Evolutionary conservation across 179 eudicot genomes (phyloP).

Genomic region (Camellia oleifera): DNA sequence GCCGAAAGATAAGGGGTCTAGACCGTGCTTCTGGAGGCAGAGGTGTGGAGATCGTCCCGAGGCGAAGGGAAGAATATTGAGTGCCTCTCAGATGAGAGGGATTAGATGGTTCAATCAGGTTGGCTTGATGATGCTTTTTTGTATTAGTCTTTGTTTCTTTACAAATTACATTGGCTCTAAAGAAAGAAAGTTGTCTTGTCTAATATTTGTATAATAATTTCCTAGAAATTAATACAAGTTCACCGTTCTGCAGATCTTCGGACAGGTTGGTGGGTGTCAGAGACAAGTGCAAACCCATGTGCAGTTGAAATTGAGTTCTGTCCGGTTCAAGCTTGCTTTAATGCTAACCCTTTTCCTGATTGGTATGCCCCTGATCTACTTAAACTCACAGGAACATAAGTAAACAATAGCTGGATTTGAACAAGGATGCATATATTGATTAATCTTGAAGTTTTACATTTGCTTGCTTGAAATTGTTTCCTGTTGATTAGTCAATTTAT

Average conservation of each 20-base stretch:
- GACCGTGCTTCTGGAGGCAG: constrained; percentile 21
- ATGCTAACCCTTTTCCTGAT: constrained; percentile 58
- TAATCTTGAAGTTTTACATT: background rate
- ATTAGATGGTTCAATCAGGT: constrained; percentile 62
- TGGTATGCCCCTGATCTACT: constrained; percentile 47
- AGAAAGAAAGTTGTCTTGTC: background rate
- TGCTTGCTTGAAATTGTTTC: background rate
- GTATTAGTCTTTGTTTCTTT: background rate
- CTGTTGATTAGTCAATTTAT: background rate
- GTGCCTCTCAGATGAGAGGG: constrained; percentile 30
- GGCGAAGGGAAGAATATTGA: constrained; percentile 28
- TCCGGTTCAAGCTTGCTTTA: constrained; percentile 48
- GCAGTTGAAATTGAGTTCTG: constrained; percentile 37
- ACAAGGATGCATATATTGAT: background rate
- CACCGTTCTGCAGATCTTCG: constrained; percentile 41
- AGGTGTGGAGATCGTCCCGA: constrained; percentile 22
- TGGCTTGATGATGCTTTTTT: constrained; percentile 11
- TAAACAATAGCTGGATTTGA: background rate
- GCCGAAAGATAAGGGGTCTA: constrained; percentile 69
- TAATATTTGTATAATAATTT: background rate
- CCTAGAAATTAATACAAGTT: constrained; percentile 6
- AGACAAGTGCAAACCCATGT: constrained; percentile 39
- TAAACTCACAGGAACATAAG: background rate
- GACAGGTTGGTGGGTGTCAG: constrained; percentile 39
- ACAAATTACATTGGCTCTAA: background rate